Conservation (phyloP, 371 early-diverging fungal genomes). For the Mortierella sp. region DNA sequence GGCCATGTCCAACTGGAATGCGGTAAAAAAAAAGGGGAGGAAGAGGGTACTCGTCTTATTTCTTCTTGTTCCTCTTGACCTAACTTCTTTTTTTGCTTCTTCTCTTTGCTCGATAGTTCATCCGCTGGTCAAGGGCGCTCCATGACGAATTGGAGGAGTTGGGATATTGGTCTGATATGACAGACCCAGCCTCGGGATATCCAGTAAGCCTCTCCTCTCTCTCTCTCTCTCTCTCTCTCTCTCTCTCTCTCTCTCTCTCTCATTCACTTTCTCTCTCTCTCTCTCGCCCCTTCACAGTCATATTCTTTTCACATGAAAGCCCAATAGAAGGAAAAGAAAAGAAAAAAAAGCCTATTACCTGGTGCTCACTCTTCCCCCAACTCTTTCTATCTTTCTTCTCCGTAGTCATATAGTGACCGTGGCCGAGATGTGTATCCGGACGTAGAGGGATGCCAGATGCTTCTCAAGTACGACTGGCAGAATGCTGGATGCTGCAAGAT, state of each 20-base stretch:
- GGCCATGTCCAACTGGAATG: too few species aligned
- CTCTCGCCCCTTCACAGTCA: not conserved
- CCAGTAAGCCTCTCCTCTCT: constrained; percentile 61
- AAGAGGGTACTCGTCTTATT: not conserved
- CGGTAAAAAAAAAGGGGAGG: too few species aligned
- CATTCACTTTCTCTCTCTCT: not conserved
- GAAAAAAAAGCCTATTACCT: not conserved
- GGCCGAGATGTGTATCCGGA: constrained; percentile 88
- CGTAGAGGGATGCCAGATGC: constrained; percentile 78
- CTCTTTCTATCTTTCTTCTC: constrained; percentile 35
- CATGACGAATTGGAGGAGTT: constrained; percentile 60
- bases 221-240: not conserved
- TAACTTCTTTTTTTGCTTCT: not conserved
- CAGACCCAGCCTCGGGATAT: constrained; percentile 94
- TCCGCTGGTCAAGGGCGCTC: constrained; percentile 74
- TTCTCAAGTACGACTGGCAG: constrained; percentile 79
- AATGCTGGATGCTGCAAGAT: constrained; percentile 88
- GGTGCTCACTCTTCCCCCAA: not conserved
- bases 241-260: not conserved
- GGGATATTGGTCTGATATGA: constrained; percentile 91
- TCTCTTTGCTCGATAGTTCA: constrained; percentile 60
- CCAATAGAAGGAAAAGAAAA: not conserved
- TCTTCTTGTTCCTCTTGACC: not conserved
- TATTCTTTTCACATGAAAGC: not conserved
- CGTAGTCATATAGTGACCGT: constrained; percentile 63